phyloP scores from a whole-genome alignment of 345 rosid genomes.

The Erysimum cheiranthoides region DNA sequence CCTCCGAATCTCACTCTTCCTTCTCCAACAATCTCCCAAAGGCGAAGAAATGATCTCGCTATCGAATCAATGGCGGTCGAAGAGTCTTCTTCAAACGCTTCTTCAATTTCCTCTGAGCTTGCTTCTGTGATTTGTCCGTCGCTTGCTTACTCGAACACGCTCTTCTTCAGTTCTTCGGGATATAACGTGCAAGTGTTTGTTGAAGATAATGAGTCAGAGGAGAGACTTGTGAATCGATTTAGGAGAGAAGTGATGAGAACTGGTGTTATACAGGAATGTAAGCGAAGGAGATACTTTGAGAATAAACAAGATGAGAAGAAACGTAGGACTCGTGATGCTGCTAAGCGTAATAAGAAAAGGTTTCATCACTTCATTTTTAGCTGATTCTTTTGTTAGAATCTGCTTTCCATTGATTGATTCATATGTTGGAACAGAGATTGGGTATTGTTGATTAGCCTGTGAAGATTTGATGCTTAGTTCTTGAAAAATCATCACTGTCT shows the following conservation, averaged over 20 bases:
- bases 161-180: constrained; percentile 68
- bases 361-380: constrained; percentile 9
- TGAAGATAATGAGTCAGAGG: constrained; percentile 79
- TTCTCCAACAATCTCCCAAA: constrained; percentile 33
- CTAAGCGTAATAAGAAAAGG: constrained; percentile 79
- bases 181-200: constrained; percentile 78
- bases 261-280: constrained; percentile 81
- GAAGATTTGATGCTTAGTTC: neutral
- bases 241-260: constrained; percentile 82
- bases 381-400: neutral
- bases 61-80: constrained; percentile 44
- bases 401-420: constrained; percentile 16
- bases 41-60: constrained; percentile 44
- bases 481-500: neutral
- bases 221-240: constrained; percentile 69
- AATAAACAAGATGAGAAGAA: constrained; percentile 79
- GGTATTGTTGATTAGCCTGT: neutral
- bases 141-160: constrained; percentile 69
- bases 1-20: constrained; percentile 42
- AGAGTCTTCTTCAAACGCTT: constrained; percentile 34
- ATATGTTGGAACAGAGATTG: neutral
- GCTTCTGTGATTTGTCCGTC: constrained; percentile 76
- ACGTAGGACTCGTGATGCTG: constrained; percentile 77
- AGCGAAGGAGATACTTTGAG: constrained; percentile 70
- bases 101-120: constrained; percentile 50